These are phyloP conservation scores for Trichoderma sp. DNA, from an alignment of 2,329 filamentous ascomycete genomes.

Conservation along the genomic window DNA sequence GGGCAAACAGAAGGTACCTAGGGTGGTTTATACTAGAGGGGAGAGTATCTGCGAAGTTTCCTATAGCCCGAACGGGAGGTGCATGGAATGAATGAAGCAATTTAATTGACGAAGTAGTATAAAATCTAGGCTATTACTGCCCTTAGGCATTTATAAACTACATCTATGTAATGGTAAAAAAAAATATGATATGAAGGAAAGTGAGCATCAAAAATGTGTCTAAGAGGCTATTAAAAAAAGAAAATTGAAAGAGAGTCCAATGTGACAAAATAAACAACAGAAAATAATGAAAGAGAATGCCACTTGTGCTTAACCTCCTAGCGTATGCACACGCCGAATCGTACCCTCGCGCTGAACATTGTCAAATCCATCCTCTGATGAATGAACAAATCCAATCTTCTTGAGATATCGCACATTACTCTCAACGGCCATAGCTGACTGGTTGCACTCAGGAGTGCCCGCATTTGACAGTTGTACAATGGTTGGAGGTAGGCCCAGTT, in stretches of 20 bases:
- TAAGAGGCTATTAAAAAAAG: background rate
- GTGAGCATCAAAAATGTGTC: background rate
- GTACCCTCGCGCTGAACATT: background rate
- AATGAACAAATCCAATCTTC: conserved; percentile 39
- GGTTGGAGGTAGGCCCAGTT: conserved; percentile 13
- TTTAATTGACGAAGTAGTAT: background rate
- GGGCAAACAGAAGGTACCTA: background rate
- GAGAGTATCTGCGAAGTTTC: background rate
- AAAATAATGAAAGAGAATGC: background rate
- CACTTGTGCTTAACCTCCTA: background rate
- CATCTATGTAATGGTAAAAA: background rate
- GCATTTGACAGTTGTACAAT: background rate
- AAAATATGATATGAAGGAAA: background rate
- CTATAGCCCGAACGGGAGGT: background rate
- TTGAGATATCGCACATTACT: conserved; percentile 20
- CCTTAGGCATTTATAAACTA: background rate
- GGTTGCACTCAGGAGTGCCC: background rate
- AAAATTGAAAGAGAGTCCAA: background rate
- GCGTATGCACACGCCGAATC: conserved; percentile 1
- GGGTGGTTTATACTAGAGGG: background rate
- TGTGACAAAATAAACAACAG: background rate
- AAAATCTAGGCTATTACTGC: background rate
- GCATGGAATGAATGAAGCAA: background rate
- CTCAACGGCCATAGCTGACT: conserved; percentile 8
- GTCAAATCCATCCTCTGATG: conserved; percentile 7